These are phyloP conservation scores for Trichoderma endophyticum DNA, from an alignment of 2,329 filamentous ascomycete genomes.

Conservation along the genomic window DNA sequence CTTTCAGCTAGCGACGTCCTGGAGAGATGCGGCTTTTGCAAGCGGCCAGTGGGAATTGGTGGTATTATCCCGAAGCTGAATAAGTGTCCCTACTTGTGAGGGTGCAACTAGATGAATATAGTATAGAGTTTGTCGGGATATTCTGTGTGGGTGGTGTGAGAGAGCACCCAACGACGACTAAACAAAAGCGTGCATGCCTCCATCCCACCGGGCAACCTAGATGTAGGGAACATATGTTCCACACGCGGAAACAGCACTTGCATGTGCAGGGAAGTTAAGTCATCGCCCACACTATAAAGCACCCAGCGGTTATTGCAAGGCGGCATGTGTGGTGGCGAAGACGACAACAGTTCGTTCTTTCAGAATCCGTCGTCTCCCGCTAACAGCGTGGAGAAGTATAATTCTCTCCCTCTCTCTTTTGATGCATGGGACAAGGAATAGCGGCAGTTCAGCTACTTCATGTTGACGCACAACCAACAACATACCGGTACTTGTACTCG, in stretches of 20 bases:
- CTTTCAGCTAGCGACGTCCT: background rate
- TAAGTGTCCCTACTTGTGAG: background rate
- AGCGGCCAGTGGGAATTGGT: background rate
- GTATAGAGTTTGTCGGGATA: conserved; percentile 10
- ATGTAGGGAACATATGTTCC: background rate
- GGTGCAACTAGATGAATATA: conserved; percentile 8
- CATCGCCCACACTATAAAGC: background rate
- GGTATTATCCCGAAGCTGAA: background rate
- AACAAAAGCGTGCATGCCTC: background rate
- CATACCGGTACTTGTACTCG: background rate
- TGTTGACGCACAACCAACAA: background rate
- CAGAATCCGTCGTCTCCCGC: background rate
- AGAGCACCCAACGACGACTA: background rate
- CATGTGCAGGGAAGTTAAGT: conserved; percentile 5
- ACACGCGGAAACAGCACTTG: background rate
- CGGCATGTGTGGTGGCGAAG: background rate
- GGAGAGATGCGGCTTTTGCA: background rate
- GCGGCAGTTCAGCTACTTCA: conserved; percentile 11
- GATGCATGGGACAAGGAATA: background rate
- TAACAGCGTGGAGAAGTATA: background rate
- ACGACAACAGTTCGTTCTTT: background rate
- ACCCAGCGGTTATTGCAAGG: background rate
- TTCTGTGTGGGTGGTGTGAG: conserved; percentile 11
- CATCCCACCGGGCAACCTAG: background rate
- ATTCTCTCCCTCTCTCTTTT: background rate